Base-by-base conservation (phyloP, 2,329 filamentous ascomycete genomes). In the Trichoderma simmonsii region DNA sequence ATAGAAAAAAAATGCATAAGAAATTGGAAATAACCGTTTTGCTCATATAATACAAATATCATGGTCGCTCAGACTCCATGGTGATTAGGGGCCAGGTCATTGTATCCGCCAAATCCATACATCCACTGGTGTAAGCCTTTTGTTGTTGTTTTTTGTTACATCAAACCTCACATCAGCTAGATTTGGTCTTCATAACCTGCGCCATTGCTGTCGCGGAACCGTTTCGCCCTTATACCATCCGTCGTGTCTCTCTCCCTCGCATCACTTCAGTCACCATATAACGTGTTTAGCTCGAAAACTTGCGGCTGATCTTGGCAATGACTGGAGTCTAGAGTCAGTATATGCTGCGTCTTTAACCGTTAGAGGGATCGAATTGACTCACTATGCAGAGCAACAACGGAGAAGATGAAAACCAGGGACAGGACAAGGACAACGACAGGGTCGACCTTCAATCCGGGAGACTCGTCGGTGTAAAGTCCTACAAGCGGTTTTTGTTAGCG, bases 401-500 rank as follows among this genome's bases (percentile, higher is more conserved):
- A 96, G 86, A 99, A 98, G 84, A 99, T 99, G 85, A 99, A 99
- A 74, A 97, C 96, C 78, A 99, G 90, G 80, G 94, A 97, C 78
- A 99, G 88, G 77, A 98, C 96, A 80, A 99, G 89, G 75, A 99
- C 95, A 76, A 99, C 95, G 73, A 99, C 96, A 26, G 96, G 96
- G 83, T 99, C 96, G 76, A 99, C 96, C 87, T 98, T 97, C 79
- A 99, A 87, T 74, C 96, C 96, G 72, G 96, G 96, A 76, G 93
- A 97, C 87, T 99, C 96, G 81, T 99, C 96, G 72, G 96, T 99
- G 90, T 99, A 99, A 59, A 99, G 91, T 84, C 90, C 92, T 94
- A 73, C 57, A 39, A 30, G 28, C 3, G 30, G 12, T 2, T 26
- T 30, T 21, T 34, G 66, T 72, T 57, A 72, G 71, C 51, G 18